Conservation (phyloP, 768 basidiomycete species). For the Tricholoma bakamatsutake region DNA sequence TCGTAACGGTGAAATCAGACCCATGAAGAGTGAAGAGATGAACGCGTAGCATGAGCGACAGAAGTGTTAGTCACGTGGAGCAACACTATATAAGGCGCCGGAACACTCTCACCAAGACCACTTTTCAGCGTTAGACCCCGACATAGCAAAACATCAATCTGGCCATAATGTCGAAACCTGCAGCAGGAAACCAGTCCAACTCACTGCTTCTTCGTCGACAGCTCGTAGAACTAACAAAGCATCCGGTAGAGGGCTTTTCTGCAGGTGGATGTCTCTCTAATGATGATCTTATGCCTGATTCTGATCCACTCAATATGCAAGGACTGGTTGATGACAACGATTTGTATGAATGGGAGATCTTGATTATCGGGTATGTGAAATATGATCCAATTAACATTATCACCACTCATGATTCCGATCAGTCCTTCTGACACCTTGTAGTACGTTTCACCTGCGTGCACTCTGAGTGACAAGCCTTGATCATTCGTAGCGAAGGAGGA, state of each 20-base stretch:
- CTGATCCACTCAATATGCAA: conserved; percentile 23
- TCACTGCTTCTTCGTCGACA: conserved; percentile 73
- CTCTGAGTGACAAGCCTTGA: not conserved
- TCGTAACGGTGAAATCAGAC: no score
- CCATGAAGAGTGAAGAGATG: no score
- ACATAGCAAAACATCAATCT: conserved; percentile 14
- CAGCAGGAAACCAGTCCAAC: conserved; percentile 33
- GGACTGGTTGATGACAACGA: conserved; percentile 95
- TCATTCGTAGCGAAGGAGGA: conserved; percentile 74
- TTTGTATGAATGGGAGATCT: conserved; percentile 93
- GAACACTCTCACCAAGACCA: conserved; percentile 2
- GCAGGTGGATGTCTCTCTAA: conserved; percentile 53
- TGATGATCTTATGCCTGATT: conserved; percentile 23
- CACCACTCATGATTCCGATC: conserved; percentile 16
- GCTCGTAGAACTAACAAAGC: conserved; percentile 82
- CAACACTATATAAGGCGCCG: conserved; percentile 6
- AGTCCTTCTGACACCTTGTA: conserved; percentile 93
- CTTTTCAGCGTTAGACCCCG: conserved; percentile 1
- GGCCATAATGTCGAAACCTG: conserved; percentile 39
- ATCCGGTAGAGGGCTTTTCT: conserved; percentile 93
- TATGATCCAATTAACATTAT: conserved; percentile 1
- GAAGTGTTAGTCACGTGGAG: conserved; percentile 11
- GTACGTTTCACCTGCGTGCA: conserved; percentile 36
- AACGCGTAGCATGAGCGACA: no score
- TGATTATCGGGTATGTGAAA: conserved; percentile 79